phyloP scores from a whole-genome alignment of 2,329 filamentous ascomycete species.

The Blumeria hordei region DNA sequence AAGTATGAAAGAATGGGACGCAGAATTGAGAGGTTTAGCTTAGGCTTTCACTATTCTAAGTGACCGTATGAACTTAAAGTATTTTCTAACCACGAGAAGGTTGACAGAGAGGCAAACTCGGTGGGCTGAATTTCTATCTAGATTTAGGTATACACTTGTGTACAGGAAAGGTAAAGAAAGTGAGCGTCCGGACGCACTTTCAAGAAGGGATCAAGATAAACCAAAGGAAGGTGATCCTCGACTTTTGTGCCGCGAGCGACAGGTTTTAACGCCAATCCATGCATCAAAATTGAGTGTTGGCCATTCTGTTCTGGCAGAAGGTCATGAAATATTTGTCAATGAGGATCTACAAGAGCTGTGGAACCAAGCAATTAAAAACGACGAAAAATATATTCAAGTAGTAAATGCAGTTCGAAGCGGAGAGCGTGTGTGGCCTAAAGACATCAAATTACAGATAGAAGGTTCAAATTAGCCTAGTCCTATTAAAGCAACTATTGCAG shows the following conservation, averaged over 20 bases:
- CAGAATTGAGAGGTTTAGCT: background rate
- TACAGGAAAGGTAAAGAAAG: background rate
- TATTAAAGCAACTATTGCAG: background rate
- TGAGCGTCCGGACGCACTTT: background rate
- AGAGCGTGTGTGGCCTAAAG: background rate
- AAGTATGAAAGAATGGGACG: background rate
- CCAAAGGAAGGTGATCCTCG: background rate
- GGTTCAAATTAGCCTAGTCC: background rate
- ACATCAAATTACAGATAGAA: background rate
- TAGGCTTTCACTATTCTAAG: background rate
- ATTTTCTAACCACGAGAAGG: background rate
- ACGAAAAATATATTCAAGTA: background rate
- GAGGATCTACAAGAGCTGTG: background rate
- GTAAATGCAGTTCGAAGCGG: background rate
- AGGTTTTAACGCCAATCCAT: background rate
- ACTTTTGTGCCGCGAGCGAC: background rate
- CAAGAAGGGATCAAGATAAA: background rate
- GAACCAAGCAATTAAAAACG: background rate
- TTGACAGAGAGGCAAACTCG: background rate
- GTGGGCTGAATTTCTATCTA: background rate
- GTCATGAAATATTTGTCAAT: background rate
- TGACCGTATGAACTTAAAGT: slow-evolving; percentile 1
- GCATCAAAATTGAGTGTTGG: background rate
- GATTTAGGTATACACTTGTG: background rate
- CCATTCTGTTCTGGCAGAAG: background rate